Conservation (phyloP, 75 land plant genomes). For the Sequoiadendron giganteum region DNA sequence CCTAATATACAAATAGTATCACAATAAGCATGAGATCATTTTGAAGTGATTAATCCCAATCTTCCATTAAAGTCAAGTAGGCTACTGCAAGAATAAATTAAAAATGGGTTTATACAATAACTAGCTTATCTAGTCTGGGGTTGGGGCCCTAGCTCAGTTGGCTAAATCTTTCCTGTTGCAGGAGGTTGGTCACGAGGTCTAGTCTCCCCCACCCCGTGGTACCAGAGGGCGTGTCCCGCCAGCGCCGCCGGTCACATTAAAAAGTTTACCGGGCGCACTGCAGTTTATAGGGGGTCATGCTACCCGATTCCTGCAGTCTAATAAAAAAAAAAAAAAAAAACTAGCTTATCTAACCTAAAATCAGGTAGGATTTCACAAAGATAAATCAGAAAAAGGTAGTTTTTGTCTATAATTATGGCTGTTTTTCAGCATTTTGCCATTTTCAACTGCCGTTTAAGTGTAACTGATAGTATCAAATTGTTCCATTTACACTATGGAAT, state of each 20-base stretch:
- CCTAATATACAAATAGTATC: neutral
- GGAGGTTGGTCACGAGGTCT: no score
- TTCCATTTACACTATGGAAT: neutral
- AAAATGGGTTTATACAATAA: neutral
- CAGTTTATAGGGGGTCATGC: no score
- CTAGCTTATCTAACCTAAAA: neutral
- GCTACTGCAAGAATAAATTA: neutral
- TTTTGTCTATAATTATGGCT: neutral
- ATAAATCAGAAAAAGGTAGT: neutral
- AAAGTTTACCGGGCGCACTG: no score
- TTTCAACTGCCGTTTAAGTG: neutral
- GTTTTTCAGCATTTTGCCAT: neutral
- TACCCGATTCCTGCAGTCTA: no score
- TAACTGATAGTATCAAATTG: neutral
- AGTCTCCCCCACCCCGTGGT: no score
- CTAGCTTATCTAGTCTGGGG: neutral
- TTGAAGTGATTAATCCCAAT: neutral
- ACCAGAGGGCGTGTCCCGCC: no score
- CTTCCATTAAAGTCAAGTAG: neutral
- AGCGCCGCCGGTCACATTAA: no score
- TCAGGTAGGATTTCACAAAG: neutral
- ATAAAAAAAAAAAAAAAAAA: no score
- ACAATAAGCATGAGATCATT: neutral
- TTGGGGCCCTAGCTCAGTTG: no score
- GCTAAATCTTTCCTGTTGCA: no score